A percentile compares a stretch with the other conserved stretches of the same genome.
Evolutionary conservation across 306 rosid genomes (phyloP).

Genomic region (Astragalus membranaceus): DNA sequence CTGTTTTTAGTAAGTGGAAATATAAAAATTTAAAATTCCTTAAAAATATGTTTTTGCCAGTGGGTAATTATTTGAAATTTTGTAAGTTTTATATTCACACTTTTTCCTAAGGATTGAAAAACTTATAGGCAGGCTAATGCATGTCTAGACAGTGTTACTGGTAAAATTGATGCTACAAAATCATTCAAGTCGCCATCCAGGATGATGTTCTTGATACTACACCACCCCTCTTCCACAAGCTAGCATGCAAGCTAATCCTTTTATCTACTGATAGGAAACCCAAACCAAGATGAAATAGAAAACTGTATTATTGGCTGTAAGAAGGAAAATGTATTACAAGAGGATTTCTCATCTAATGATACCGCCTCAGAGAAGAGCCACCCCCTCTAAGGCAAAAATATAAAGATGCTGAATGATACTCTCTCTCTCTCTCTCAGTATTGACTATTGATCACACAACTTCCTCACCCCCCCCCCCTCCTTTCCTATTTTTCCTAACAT

Average conservation of each 20-base stretch:
- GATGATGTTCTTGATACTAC: slow-evolving; percentile 1
- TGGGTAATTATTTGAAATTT: not conserved
- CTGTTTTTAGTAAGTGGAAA: not conserved
- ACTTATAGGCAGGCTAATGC: not conserved
- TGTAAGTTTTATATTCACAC: not conserved
- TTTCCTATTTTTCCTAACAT: no score
- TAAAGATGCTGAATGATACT: no score
- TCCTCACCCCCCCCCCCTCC: no score
- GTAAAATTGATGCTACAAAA: slow-evolving; percentile 1
- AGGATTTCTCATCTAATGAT: no score
- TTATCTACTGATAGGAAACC: not conserved
- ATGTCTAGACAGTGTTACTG: not conserved
- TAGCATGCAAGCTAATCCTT: slow-evolving; percentile 3
- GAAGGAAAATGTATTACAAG: no score
- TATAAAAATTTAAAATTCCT: not conserved
- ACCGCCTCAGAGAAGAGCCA: no score
- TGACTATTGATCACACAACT: no score
- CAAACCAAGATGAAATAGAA: no score
- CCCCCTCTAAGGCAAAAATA: no score
- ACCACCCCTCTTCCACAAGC: not conserved
- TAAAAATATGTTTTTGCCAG: not conserved
- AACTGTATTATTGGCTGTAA: no score
- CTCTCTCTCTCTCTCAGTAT: no score
- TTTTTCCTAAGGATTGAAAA: not conserved
- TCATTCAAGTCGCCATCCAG: not conserved